A percentile compares a stretch with the other conserved stretches of the same genome.
Conservation (phyloP, 2,329 filamentous ascomycete species). For the Colletotrichum plurivorum region DNA sequence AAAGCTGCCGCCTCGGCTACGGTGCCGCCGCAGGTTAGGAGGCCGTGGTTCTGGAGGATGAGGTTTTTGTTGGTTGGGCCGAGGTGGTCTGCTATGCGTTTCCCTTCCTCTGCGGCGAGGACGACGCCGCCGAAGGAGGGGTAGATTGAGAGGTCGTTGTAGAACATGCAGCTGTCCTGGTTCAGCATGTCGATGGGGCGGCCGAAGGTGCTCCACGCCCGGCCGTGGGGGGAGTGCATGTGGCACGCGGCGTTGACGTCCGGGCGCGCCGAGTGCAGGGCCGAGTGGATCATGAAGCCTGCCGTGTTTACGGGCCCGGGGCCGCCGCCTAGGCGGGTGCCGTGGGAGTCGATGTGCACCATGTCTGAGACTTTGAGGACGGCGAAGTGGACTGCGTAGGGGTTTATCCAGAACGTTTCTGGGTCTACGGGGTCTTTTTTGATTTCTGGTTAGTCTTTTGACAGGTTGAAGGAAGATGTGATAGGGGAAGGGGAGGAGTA, state of each 20-base stretch:
- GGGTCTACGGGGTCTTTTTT: slow-evolving; percentile 49
- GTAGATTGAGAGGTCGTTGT: slow-evolving; percentile 74
- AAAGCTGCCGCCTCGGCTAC: slow-evolving; percentile 81
- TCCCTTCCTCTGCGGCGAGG: slow-evolving; percentile 74
- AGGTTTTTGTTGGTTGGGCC: slow-evolving; percentile 70
- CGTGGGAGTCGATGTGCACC: slow-evolving; percentile 73
- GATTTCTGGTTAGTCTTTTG: no score
- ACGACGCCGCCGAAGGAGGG: slow-evolving; percentile 64
- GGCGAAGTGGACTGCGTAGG: slow-evolving; percentile 76
- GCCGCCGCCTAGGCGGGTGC: slow-evolving; percentile 71
- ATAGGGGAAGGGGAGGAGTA: no score
- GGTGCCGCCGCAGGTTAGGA: slow-evolving; percentile 76
- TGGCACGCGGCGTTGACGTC: slow-evolving; percentile 78
- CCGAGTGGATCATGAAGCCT: slow-evolving; percentile 78
- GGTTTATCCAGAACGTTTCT: slow-evolving; percentile 63
- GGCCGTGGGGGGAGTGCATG: slow-evolving; percentile 73
- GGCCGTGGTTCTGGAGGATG: slow-evolving; percentile 78
- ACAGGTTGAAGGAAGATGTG: no score
- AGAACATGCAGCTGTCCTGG: slow-evolving; percentile 69
- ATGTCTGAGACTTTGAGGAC: slow-evolving; percentile 76
- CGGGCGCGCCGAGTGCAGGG: slow-evolving; percentile 73
- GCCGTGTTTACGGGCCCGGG: slow-evolving; percentile 75
- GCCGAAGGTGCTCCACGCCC: slow-evolving; percentile 76
- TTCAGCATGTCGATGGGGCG: slow-evolving; percentile 77
- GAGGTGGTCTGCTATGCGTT: slow-evolving; percentile 72